Base-by-base conservation (phyloP, 225 moss, liverwort and hornwort species). In the Polytrichum commune region DNA sequence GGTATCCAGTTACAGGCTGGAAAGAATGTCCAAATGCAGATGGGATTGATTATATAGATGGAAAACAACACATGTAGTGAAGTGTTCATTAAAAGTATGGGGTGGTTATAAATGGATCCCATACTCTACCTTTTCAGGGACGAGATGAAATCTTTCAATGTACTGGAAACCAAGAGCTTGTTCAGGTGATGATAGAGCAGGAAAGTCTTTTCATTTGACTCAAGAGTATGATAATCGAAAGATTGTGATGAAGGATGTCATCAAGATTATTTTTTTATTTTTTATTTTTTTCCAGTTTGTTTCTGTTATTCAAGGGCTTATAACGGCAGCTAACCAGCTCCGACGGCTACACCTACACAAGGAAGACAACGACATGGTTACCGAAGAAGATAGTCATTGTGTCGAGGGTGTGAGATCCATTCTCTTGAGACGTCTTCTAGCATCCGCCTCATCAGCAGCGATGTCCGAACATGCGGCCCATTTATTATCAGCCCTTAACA, bases 241-340 rank as follows among this genome's bases (percentile, higher is more conserved):
- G 46, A 3, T 46, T 46, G 0, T 46, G 46, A 46, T 16, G 46
- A 46, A 46, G 46, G 46, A 46, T 46, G 46, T 16, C 46, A 16
- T 46, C 46, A 46, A 58, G 58, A 58, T 24, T 22, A 20, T 58
- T 22, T 58, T 66, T 74, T 63, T 67, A 0, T 58, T 66, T 74
- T 63, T 67, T n/a, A n/a, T n/a, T 29, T 75, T 72, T 32, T 26
- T 84, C 83, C 90, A 98, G 98, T 98, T 98, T 89, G 98, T 98
- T 77, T 85, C 87, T 24, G 95, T 95, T 61, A 84, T 95, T 19
- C 86, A 98, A 84, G 86, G 90, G 27, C 88, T 98, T 5, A 63
- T 95, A 29, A 85, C 74, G 72, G 86, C 92, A 80, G 88, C 95
- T 64, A 88, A 85, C 74, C 91, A 90, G 65, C 80, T 98, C 28